Percentiles rank a stretch among this genome's conserved stretches.
phyloP scores from a whole-genome alignment of 495 filamentous ascomycete species.

The Talaromyces proteolyticus region DNA sequence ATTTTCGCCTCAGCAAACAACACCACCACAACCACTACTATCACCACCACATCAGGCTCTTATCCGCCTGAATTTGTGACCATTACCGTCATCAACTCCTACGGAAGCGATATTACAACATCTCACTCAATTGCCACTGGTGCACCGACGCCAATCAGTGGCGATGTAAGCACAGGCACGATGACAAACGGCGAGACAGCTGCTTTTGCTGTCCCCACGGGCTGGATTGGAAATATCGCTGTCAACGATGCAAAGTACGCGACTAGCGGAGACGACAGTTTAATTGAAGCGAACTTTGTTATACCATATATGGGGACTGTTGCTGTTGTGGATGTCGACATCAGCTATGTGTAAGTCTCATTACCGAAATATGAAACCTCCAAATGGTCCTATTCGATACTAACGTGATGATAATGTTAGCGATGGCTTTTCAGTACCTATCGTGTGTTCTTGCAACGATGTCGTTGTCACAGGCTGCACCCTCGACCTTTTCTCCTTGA shows the following conservation, averaged over 20 bases:
- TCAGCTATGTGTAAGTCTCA: conserved; percentile 3
- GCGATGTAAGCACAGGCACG: not conserved
- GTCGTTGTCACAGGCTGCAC: conserved; percentile 19
- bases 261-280: not conserved
- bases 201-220: not conserved
- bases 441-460: conserved; percentile 15
- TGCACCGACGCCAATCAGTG: not conserved
- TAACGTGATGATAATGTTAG: not conserved
- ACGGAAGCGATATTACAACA: not conserved
- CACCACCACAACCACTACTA: not conserved
- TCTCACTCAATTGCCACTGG: not conserved
- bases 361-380: not conserved
- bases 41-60: not conserved
- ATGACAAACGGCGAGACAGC: not conserved
- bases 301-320: not conserved
- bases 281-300: conserved; percentile 6
- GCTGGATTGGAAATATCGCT: conserved; percentile 4
- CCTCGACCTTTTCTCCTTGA: conserved; percentile 15
- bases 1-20: not conserved
- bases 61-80: conserved; percentile 1
- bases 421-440: conserved; percentile 21
- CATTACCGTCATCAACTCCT: conserved; percentile 1
- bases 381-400: not conserved
- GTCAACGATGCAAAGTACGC: conserved; percentile 1
- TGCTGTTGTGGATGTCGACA: not conserved